Base-by-base conservation (phyloP, 2,329 filamentous ascomycete genomes). In the Amylocarpus encephaloides region DNA sequence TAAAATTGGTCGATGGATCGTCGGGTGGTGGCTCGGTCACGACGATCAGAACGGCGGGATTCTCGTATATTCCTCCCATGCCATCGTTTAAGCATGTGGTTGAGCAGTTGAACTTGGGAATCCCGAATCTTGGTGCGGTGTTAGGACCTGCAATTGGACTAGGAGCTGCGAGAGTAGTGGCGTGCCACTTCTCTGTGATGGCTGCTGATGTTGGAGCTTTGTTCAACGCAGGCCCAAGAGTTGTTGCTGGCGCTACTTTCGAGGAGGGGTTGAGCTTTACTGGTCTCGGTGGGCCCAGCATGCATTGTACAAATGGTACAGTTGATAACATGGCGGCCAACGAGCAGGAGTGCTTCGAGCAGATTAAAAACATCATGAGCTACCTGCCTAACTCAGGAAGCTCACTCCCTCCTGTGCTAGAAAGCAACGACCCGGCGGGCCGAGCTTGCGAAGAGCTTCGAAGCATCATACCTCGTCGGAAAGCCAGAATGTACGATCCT, bases 161-260 rank as follows among this genome's bases (percentile, higher is more conserved):
- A 2, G 80, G 81, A 6, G 79, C 80, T 2, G 80, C 80, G 1
- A 68, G 80, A 36, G 79, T 83, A 0, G 77, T 80, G 1, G 72
- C 73, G 1, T 83, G 79, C 41, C 81, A 84, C 60, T 85, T 84
- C 59, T 79, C 75, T 1, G 80, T 84, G 32, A 84, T 84, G 80
- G 79, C 80, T 2, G 78, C 69, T 4, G 78, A 84, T 61, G 70
- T 85, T 1, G 81, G 80, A 0, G 71, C 73, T 1, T 60, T 84
- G 19, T 83, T 85, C 61, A 84, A 84, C 60, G 81, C 81, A 6
- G 81, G 81, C 0, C 80, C 80, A 0, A 76, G 77, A 52, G 79
- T 84, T 0, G 81, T 84, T 15, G 76, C 78, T 43, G 60, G 74
- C 6, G 81, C 81, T 1, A 85, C 80, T 0, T 83, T 83, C 55